These are phyloP conservation scores for Microdochium paspali DNA, from an alignment of 2,329 filamentous ascomycete species.

Conservation along the genomic window DNA sequence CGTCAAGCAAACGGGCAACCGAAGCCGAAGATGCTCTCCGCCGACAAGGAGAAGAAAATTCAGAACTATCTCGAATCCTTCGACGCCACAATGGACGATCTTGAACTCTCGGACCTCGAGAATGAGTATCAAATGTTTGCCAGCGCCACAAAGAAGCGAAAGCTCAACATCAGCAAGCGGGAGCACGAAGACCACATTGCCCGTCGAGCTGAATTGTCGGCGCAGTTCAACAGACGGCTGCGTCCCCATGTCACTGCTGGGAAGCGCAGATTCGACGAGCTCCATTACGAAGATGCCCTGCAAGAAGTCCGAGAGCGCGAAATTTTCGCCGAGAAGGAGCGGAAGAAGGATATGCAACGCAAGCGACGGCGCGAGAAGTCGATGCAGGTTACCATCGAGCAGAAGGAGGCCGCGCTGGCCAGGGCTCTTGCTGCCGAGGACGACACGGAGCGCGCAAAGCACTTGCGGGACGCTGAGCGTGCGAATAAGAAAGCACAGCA, in stretches of 20 bases:
- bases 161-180: slow-evolving; percentile 50
- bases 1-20: slow-evolving; percentile 50
- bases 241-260: slow-evolving; percentile 60
- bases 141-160: slow-evolving; percentile 56
- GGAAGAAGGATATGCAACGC: slow-evolving; percentile 99
- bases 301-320: slow-evolving; percentile 85
- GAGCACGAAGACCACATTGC: slow-evolving; percentile 59
- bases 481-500: slow-evolving; percentile 89
- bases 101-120: slow-evolving; percentile 30
- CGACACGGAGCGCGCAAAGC: slow-evolving; percentile 70
- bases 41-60: slow-evolving; percentile 60
- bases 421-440: slow-evolving; percentile 72
- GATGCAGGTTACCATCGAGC: slow-evolving; percentile 84
- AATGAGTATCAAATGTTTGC: slow-evolving; percentile 36
- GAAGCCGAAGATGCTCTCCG: slow-evolving; percentile 38
- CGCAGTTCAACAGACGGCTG: slow-evolving; percentile 51
- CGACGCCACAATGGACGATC: slow-evolving; percentile 29
- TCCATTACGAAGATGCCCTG: slow-evolving; percentile 72
- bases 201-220: slow-evolving; percentile 50
- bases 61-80: slow-evolving; percentile 48
- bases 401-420: slow-evolving; percentile 74
- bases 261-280: slow-evolving; percentile 65
- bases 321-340: slow-evolving; percentile 90
- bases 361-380: slow-evolving; percentile 94
- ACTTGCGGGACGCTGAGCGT: slow-evolving; percentile 77